These are phyloP conservation scores for Phytophthora crassamura DNA, from an alignment of 352 stramenopile species.

Conservation along the genomic window DNA sequence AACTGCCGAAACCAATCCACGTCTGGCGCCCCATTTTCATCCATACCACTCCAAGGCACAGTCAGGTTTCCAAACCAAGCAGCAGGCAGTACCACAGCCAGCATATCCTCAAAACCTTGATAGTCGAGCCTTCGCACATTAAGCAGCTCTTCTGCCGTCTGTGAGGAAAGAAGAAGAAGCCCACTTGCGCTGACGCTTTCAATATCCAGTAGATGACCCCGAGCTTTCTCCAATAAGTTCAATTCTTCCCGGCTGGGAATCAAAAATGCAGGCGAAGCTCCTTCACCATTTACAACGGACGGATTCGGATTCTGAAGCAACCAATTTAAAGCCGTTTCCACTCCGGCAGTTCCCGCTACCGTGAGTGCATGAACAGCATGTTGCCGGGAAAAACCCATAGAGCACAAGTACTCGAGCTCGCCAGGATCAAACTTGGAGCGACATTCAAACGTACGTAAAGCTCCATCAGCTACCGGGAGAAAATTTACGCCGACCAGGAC, in stretches of 20 bases:
- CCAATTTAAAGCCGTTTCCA: conserved; percentile 74
- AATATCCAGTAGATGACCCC: conserved; percentile 48
- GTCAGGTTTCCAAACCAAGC: conserved; percentile 50
- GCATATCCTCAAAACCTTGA: conserved; percentile 61
- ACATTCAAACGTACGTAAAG: conserved; percentile 47
- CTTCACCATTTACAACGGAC: conserved; percentile 30
- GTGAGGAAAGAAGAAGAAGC: conserved; percentile 44
- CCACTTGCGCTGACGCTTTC: conserved; percentile 37
- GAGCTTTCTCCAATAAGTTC: conserved; percentile 47
- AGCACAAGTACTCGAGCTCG: conserved; percentile 57
- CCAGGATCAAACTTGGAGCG: conserved; percentile 28
- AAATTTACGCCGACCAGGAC: conserved; percentile 58
- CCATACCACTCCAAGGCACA: conserved; percentile 31
- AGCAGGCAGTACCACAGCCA: conserved; percentile 53
- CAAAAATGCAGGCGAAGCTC: conserved; percentile 37
- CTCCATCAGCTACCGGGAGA: conserved; percentile 65
- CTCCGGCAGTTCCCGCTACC: conserved; percentile 37
- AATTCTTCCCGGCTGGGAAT: conserved; percentile 56
- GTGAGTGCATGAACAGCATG: conserved; percentile 51
- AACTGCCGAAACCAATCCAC: conserved; percentile 70
- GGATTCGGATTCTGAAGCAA: conserved; percentile 65
- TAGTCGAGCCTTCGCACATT: conserved; percentile 64
- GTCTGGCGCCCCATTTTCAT: conserved; percentile 20
- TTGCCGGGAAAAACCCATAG: conserved; percentile 71
- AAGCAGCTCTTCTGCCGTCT: conserved; percentile 32